Base-by-base conservation (phyloP, 1,284 basidiomycete genomes). In the Rhodotorula sp. region DNA sequence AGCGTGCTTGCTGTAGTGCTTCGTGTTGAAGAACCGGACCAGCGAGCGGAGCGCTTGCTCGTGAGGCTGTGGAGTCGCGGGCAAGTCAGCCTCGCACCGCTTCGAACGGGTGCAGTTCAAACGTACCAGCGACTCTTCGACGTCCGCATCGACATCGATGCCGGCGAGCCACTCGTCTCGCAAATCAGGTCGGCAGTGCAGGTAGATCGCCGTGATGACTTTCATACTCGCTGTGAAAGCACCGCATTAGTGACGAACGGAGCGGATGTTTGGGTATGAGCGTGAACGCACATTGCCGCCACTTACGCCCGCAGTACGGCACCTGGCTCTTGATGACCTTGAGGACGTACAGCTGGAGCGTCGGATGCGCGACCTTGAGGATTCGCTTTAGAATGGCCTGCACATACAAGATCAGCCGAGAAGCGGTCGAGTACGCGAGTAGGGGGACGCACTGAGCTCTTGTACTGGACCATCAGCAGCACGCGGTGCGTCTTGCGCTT, bases 311-410 rank as follows among this genome's bases (percentile, higher is more conserved):
- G 78, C 93, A 97, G 80, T 94, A 98, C 1, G 96, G 96, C 31
- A 99, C 94, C 85, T 99, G 96, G 75, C 92, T 94, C 84, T 99
- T 99, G 83, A 99, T 93, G 68, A 99, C 84, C 82, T 99, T 99
- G 75, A 99, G 84, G n/a, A 95, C 88, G 81, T 98, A 94, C 34
- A 97, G 84, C 80, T 99, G 95, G 73, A 99, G 82, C 84, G 94
- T 87, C 10, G 92, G 91, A 77, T 99, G 96, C 75, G 91, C 89
- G 24, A 99, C 93, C 80, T 91, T 88, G 70, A 99, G 84, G 70
- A 96, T 90, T 34, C 96, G 87, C 82, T 99, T 99, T 75, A 99
- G 83, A 51, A 97, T 92, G 67, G 92, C 91, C 92, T 94, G 70
- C 22, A 11, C 28, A n/a, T 10, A 15, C 31, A n/a, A 46, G 46